Percentiles rank a stretch among this genome's conserved stretches.
These are phyloP conservation scores for Poronia punctata DNA, from an alignment of 495 filamentous ascomycete species.

Conservation along the genomic window DNA sequence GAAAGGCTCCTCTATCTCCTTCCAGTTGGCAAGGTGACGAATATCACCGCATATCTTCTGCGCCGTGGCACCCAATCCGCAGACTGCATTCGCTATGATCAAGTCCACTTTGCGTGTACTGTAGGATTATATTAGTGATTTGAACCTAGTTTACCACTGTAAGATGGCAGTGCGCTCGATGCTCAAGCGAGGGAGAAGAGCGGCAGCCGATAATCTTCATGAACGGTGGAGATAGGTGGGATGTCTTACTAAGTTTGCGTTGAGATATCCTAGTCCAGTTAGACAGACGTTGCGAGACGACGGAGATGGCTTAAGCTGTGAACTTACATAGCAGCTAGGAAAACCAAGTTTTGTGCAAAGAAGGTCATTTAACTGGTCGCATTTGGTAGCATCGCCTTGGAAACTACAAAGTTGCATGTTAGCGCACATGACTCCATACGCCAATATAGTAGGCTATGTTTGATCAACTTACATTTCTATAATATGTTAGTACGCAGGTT, in stretches of 20 bases:
- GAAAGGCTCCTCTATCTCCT: conserved; percentile 90
- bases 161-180: too few species aligned
- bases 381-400: conserved; percentile 68
- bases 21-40: conserved; percentile 63
- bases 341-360: conserved; percentile 86
- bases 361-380: conserved; percentile 68
- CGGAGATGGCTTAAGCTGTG: background rate
- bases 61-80: conserved; percentile 75
- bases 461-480: conserved; percentile 8
- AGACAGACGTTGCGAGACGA: background rate
- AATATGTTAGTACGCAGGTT: background rate
- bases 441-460: background rate
- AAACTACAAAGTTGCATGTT: conserved; percentile 39
- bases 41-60: conserved; percentile 68
- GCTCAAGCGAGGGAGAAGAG: too few species aligned
- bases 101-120: conserved; percentile 79
- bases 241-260: conserved; percentile 26
- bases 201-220: background rate
- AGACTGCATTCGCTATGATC: conserved; percentile 70
- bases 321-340: conserved; percentile 48
- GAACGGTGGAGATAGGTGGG: background rate
- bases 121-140: conserved; percentile 17
- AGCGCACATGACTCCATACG: background rate
- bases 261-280: conserved; percentile 17
- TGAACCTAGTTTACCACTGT: background rate